Evolutionary conservation across 306 rosid species (phyloP).

Genomic region (Coriaria nepalensis): DNA sequence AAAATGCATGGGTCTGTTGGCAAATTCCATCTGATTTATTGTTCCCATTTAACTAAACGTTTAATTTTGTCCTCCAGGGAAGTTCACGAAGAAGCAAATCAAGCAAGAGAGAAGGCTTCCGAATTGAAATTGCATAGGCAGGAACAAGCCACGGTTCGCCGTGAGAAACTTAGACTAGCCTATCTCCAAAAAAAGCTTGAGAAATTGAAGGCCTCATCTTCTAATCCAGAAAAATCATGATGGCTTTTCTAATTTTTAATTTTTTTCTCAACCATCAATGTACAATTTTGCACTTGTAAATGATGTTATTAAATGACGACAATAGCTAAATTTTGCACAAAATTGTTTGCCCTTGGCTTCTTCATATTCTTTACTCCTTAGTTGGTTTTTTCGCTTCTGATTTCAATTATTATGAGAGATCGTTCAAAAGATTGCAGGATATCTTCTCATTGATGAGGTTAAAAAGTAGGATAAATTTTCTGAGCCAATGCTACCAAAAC

Average conservation of each 20-base stretch:
- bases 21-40: too few relatives aligned
- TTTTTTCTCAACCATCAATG: too few relatives aligned
- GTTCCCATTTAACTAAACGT: slow-evolving; percentile 1
- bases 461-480: too few relatives aligned
- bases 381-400: too few relatives aligned
- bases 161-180: slow-evolving; percentile 71
- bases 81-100: slow-evolving; percentile 82
- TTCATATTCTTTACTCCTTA: too few relatives aligned
- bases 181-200: slow-evolving; percentile 73
- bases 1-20: too few relatives aligned
- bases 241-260: not conserved
- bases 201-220: slow-evolving; percentile 54
- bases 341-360: too few relatives aligned
- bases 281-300: too few relatives aligned
- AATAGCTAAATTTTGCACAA: too few relatives aligned
- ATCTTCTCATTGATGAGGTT: not conserved
- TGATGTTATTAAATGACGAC: too few relatives aligned
- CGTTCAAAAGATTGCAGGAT: too few relatives aligned
- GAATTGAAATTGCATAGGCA: slow-evolving; percentile 62
- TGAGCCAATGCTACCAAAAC: not conserved
- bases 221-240: slow-evolving; percentile 16
- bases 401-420: too few relatives aligned
- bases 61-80: slow-evolving; percentile 40
- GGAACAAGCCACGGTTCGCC: slow-evolving; percentile 55
- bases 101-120: slow-evolving; percentile 69